Conservation (phyloP, 2,329 filamentous ascomycete species). For the Neopestalotiopsis sp. region DNA sequence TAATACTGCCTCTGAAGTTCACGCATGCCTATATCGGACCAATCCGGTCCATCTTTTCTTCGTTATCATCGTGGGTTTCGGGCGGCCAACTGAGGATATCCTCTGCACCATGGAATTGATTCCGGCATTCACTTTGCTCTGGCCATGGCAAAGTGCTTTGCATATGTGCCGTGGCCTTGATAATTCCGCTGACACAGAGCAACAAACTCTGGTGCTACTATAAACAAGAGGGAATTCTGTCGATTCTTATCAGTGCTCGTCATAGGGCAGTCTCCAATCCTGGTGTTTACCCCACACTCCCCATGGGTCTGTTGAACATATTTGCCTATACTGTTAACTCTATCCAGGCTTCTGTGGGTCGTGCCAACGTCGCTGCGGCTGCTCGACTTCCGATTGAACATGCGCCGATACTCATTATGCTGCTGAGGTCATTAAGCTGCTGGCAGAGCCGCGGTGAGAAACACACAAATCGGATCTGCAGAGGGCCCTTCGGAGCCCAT, state of each 20-base stretch:
- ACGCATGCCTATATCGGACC: neutral
- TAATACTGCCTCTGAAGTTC: neutral
- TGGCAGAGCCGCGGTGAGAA: neutral
- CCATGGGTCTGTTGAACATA: neutral
- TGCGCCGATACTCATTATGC: neutral
- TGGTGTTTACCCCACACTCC: conserved; percentile 11
- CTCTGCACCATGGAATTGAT: neutral
- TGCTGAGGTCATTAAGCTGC: neutral
- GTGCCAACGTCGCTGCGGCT: neutral
- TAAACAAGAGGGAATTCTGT: neutral
- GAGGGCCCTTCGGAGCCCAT: conserved; percentile 8
- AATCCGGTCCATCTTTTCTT: neutral
- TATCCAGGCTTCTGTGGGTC: neutral
- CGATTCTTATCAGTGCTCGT: conserved; percentile 16
- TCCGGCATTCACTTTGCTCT: neutral
- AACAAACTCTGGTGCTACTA: neutral
- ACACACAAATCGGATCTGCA: conserved; percentile 4
- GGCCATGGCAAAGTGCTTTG: neutral
- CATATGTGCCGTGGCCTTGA: neutral
- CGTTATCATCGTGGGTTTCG: neutral
- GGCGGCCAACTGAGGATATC: neutral
- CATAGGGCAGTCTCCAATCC: conserved; percentile 4
- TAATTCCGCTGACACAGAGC: neutral
- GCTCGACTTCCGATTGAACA: conserved; percentile 6
- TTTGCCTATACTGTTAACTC: conserved; percentile 12